Conservation (phyloP, 2,329 filamentous ascomycete genomes). For the Hortaea werneckii region DNA sequence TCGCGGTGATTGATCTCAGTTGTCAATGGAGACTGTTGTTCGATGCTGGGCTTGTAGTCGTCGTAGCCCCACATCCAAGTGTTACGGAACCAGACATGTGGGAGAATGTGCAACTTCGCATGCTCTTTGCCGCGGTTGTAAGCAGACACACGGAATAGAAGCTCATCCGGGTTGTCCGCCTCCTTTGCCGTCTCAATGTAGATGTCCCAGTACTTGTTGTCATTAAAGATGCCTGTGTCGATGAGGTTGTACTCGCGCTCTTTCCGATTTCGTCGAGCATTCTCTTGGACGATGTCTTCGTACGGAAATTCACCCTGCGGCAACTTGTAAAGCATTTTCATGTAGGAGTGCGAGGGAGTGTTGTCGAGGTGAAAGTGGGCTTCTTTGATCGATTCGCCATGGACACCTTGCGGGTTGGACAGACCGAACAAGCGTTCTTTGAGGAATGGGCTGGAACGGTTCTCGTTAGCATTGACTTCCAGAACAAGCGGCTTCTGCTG, state of each 20-base stretch:
- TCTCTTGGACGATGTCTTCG: constrained; percentile 75
- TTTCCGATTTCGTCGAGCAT: constrained; percentile 60
- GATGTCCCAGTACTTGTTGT: constrained; percentile 92
- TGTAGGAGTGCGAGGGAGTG: constrained; percentile 88
- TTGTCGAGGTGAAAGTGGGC: constrained; percentile 95
- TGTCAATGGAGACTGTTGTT: constrained; percentile 53
- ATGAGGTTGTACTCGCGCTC: constrained; percentile 87
- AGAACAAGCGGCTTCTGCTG: no score
- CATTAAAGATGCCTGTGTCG: constrained; percentile 79
- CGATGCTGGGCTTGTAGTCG: constrained; percentile 72
- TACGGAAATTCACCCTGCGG: constrained; percentile 89
- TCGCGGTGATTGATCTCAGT: constrained; percentile 69
- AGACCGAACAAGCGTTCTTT: constrained; percentile 93
- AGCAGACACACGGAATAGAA: constrained; percentile 87
- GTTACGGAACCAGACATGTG: constrained; percentile 94
- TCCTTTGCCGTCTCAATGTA: constrained; percentile 96
- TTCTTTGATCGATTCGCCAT: constrained; percentile 95
- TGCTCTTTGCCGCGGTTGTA: constrained; percentile 91
- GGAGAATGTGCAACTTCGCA: constrained; percentile 84
- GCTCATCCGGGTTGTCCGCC: constrained; percentile 77
- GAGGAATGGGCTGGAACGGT: constrained; percentile 60
- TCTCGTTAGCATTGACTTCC: constrained; percentile 28
- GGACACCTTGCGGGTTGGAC: constrained; percentile 93
- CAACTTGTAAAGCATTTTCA: constrained; percentile 98
- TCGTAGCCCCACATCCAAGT: constrained; percentile 94